These are phyloP conservation scores for Globisporangium iwayamae DNA, from an alignment of 352 stramenopile species.

Conservation along the genomic window DNA sequence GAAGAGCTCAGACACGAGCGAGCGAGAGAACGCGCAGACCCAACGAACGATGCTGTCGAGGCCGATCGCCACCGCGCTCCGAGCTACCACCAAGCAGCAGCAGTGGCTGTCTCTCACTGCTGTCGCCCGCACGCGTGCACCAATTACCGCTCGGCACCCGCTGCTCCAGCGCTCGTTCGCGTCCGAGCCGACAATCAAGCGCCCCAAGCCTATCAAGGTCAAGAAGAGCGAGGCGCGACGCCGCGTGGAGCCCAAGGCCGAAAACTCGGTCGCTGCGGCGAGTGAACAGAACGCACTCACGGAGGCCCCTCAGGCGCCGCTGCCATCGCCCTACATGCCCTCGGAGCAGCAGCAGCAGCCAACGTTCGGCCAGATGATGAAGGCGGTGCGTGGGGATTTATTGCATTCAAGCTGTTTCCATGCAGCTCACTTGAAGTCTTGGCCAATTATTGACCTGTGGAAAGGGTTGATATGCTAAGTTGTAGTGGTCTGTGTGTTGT, in stretches of 20 bases:
- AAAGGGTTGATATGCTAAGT: background rate
- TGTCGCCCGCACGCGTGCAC: background rate
- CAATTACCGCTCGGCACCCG: background rate
- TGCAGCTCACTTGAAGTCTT: no score
- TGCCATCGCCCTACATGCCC: slow-evolving; percentile 30
- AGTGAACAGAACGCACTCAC: slow-evolving; percentile 32
- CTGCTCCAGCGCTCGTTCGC: slow-evolving; percentile 29
- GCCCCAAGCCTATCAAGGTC: slow-evolving; percentile 59
- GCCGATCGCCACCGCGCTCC: background rate
- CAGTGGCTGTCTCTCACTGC: background rate
- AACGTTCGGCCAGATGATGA: slow-evolving; percentile 65
- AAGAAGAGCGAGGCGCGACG: slow-evolving; percentile 69
- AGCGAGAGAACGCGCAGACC: slow-evolving; percentile 66
- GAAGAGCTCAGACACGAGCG: slow-evolving; percentile 70
- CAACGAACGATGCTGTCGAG: background rate
- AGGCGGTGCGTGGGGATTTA: slow-evolving; percentile 31
- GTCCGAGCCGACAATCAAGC: slow-evolving; percentile 33
- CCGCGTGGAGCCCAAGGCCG: slow-evolving; percentile 39
- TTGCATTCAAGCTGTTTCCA: background rate
- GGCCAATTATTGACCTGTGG: background rate
- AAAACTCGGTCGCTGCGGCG: slow-evolving; percentile 4
- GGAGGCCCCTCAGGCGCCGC: slow-evolving; percentile 20
- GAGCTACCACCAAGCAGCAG: background rate
- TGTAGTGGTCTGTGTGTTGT: background rate
- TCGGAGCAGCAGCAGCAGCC: slow-evolving; percentile 35